Evolutionary conservation across 192 early-diverging fungal genomes (phyloP).

Genomic region (Coemansia sp.): DNA sequence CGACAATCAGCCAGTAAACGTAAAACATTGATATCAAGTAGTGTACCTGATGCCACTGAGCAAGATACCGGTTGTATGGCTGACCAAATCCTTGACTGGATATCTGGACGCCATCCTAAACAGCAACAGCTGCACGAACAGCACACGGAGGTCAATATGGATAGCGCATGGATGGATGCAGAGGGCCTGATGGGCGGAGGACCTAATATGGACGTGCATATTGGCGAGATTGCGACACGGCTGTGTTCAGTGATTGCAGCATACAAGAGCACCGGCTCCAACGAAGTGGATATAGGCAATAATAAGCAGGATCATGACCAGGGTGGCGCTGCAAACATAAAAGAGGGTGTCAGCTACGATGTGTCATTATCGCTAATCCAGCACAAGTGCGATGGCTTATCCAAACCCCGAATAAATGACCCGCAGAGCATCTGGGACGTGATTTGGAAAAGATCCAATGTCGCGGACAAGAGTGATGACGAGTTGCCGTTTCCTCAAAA

Average conservation of each 20-base stretch:
- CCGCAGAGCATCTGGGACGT: neutral
- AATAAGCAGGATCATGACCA: neutral
- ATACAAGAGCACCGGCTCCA: neutral
- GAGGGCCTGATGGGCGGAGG: slow-evolving; percentile 40
- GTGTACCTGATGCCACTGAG: no score
- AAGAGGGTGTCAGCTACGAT: neutral
- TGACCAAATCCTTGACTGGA: slow-evolving; percentile 36
- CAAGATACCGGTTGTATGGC: neutral
- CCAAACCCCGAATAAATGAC: neutral
- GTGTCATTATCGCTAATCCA: neutral
- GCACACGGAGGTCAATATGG: neutral
- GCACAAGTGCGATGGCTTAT: neutral
- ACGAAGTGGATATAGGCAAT: neutral
- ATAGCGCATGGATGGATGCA: slow-evolving; percentile 33
- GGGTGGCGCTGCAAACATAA: neutral
- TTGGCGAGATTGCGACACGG: slow-evolving; percentile 34
- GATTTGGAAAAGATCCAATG: slow-evolving; percentile 1
- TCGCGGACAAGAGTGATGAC: neutral
- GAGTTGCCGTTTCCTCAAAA: neutral
- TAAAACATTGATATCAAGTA: neutral
- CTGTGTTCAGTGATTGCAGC: slow-evolving; percentile 23
- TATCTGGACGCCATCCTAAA: slow-evolving; percentile 5
- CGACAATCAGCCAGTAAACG: neutral
- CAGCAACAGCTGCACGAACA: neutral
- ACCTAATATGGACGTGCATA: slow-evolving; percentile 18